Evolutionary conservation across 495 filamentous ascomycete species (phyloP).

Genomic region (Neurospora sp.): DNA sequence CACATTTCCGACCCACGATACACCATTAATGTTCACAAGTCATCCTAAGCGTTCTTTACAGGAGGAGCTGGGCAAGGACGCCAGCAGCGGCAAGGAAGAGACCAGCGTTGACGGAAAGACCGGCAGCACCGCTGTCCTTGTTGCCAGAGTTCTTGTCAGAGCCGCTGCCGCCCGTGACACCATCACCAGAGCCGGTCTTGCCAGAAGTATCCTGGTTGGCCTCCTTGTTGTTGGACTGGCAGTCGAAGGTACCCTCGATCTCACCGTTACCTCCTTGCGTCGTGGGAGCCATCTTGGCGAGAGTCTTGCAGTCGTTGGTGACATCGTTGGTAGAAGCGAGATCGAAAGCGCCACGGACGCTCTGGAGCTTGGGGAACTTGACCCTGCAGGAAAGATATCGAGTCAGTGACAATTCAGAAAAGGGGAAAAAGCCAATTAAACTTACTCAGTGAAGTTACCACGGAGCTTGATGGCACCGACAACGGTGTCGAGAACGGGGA

Average conservation of each 20-base stretch:
- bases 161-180: slow-evolving; percentile 7
- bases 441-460: slow-evolving; percentile 77
- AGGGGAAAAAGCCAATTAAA: slow-evolving; percentile 5
- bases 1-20: background rate
- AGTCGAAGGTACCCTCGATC: slow-evolving; percentile 55
- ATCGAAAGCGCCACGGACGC: slow-evolving; percentile 82
- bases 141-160: slow-evolving; percentile 7
- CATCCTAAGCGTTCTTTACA: slow-evolving; percentile 9
- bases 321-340: slow-evolving; percentile 63
- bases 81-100: slow-evolving; percentile 30
- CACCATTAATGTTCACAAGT: slow-evolving; percentile 3
- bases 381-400: slow-evolving; percentile 40
- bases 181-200: slow-evolving; percentile 13
- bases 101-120: slow-evolving; percentile 27
- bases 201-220: slow-evolving; percentile 32
- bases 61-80: slow-evolving; percentile 25
- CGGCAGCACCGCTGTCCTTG: slow-evolving; percentile 23
- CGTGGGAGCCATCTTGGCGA: slow-evolving; percentile 32
- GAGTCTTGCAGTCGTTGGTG: slow-evolving; percentile 31
- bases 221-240: slow-evolving; percentile 36
- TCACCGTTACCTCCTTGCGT: slow-evolving; percentile 28
- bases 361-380: slow-evolving; percentile 53
- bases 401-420: background rate
- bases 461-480: slow-evolving; percentile 82
- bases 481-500: slow-evolving; percentile 57